Base-by-base conservation (phyloP, 495 filamentous ascomycete genomes). In the Rusavskia elegans region DNA sequence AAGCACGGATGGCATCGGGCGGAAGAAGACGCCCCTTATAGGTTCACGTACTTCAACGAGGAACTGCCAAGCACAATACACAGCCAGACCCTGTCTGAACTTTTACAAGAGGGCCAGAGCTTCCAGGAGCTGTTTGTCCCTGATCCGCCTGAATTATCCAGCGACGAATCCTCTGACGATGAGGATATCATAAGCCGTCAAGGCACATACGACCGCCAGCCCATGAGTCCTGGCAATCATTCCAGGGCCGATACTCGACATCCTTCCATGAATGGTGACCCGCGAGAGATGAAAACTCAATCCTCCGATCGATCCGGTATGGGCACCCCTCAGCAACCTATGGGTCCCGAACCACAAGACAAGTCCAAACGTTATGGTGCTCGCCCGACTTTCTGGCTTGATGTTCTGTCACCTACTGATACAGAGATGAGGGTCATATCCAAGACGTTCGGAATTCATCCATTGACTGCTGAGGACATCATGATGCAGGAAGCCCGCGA, bases 21-120 rank as follows among this genome's bases (percentile, higher is more conserved):
- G 53, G 86, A 92, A 57, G 89, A 95, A 37, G 93, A 95, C 49
- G 81, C 81, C 1, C 92, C 92, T 0, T 98, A 93, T 62, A 79
- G 92, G 41, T 97, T 94, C 63, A 98, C 92, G 2, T 98, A 98
- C 60, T 98, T 98, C 73, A 96, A 95, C 63, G 92, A 97, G 60
- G 87, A 95, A 56, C 86, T 97, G 54, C 81, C 82, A 45, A 88
- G 83, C 59, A 97, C 92, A 0, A 92, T 97, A 55, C 92, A 97
- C 63, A 89, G 87, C 20, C 88, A 95, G 62, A 93, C 84, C 0
- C 90, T 98, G 45, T 92, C 87, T 11, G 92, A 95, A 60, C 72
- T 98, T 27, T 75, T 89, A 2, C 88, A 92, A 53, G 84, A 85
- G 0, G 92, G 87, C 2, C 73, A 78, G 53, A 84, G 75, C 45